Conservation (phyloP, 805 yeast species). For the Metschnikowia noctiluminum region DNA sequence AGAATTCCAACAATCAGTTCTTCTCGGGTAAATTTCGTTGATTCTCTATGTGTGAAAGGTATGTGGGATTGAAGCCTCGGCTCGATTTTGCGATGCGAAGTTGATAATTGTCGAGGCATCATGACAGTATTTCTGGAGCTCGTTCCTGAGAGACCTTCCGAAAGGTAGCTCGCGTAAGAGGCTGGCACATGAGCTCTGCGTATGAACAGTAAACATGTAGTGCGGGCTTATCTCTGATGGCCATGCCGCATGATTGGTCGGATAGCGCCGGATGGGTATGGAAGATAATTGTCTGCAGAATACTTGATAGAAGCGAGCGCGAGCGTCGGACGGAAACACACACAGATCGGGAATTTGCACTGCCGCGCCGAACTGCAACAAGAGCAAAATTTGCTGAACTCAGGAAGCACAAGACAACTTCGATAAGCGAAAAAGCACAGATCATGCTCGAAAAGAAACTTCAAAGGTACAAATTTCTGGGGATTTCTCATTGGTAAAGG, state of each 20-base stretch:
- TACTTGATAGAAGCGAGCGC: background rate
- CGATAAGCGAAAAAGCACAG: no score
- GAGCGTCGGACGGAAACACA: background rate
- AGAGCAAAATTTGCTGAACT: no score
- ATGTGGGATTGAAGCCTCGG: no score
- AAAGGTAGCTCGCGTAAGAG: background rate
- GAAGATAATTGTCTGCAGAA: background rate
- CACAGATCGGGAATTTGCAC: no score
- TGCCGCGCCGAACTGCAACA: no score
- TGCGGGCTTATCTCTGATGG: constrained; percentile 5
- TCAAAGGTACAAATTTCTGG: no score
- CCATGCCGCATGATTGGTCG: constrained; percentile 2
- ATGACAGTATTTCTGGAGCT: background rate
- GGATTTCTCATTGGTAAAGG: no score
- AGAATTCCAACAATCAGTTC: no score
- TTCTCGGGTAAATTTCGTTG: no score
- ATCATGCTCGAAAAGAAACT: no score
- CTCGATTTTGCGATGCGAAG: background rate
- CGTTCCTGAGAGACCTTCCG: background rate
- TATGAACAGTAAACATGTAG: background rate
- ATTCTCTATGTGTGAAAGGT: no score
- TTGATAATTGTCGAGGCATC: background rate
- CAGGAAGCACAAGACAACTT: no score
- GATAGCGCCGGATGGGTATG: constrained; percentile 3
- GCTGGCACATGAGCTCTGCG: background rate